phyloP scores from a whole-genome alignment of 2,329 filamentous ascomycete species.

The Alternaria solani region DNA sequence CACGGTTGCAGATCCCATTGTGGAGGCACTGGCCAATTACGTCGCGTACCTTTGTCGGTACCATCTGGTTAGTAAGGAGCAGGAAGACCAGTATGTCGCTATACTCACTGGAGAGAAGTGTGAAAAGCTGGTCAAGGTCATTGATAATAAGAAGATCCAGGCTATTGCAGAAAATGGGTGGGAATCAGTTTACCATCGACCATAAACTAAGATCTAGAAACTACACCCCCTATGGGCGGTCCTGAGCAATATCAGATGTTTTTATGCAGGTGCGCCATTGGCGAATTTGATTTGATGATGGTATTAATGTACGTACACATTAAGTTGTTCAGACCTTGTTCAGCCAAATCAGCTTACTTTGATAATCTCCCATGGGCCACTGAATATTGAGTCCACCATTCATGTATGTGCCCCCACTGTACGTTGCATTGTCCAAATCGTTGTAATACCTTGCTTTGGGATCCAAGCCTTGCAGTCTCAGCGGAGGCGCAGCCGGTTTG shows the following conservation, averaged over 20 bases:
- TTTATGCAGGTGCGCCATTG: not conserved
- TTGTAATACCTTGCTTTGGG: constrained; percentile 60
- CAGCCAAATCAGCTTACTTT: constrained; percentile 65
- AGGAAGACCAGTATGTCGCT: not conserved
- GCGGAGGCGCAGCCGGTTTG: constrained; percentile 62
- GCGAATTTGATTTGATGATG: not conserved
- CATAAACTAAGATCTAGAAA: not conserved
- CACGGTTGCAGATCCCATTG: constrained; percentile 1
- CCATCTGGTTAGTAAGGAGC: not conserved
- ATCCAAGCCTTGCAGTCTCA: constrained; percentile 67
- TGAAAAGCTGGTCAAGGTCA: not conserved
- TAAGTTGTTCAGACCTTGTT: constrained; percentile 48
- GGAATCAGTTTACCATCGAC: not conserved
- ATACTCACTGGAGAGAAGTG: constrained; percentile 2
- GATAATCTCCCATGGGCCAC: constrained; percentile 61
- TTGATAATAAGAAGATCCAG: constrained; percentile 4
- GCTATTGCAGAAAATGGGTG: not conserved
- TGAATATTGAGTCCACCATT: constrained; percentile 66
- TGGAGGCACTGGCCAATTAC: constrained; percentile 10
- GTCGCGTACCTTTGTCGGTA: constrained; percentile 10
- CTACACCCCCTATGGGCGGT: not conserved
- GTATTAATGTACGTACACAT: not conserved
- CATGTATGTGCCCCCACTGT: constrained; percentile 68
- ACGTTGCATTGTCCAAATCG: constrained; percentile 61
- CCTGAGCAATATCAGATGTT: not conserved